These are phyloP conservation scores for Quercus mongolica DNA, from an alignment of 306 rosid species.

Conservation along the genomic window DNA sequence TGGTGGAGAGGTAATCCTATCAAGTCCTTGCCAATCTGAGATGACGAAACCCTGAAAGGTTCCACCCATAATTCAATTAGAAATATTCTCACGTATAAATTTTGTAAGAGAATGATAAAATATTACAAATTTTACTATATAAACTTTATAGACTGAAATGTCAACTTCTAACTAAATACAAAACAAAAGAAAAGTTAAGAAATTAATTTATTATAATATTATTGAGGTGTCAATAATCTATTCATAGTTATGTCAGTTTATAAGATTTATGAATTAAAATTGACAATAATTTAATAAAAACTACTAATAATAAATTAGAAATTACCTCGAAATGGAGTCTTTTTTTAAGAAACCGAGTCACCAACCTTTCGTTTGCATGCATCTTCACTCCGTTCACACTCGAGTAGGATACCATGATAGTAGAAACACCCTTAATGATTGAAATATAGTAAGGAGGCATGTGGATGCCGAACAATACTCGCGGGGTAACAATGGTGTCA, in stretches of 20 bases:
- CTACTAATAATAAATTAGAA: background rate
- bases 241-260: too few relatives aligned
- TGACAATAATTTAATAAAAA: background rate
- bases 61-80: background rate
- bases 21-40: conserved; percentile 4
- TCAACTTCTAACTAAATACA: too few relatives aligned
- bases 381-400: conserved; percentile 15
- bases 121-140: too few relatives aligned
- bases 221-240: too few relatives aligned
- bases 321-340: background rate
- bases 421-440: conserved; percentile 1
- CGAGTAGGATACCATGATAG: background rate
- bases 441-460: conserved; percentile 7
- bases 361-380: background rate
- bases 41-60: background rate
- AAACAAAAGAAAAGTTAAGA: too few relatives aligned
- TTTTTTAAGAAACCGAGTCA: background rate
- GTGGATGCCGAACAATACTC: background rate
- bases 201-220: too few relatives aligned
- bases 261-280: too few relatives aligned
- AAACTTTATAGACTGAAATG: too few relatives aligned
- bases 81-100: background rate
- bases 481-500: background rate
- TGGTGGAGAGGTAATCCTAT: background rate
- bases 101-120: too few relatives aligned